Conservation (phyloP, 176 grass and related monocot genomes). For the Oryza punctata region DNA sequence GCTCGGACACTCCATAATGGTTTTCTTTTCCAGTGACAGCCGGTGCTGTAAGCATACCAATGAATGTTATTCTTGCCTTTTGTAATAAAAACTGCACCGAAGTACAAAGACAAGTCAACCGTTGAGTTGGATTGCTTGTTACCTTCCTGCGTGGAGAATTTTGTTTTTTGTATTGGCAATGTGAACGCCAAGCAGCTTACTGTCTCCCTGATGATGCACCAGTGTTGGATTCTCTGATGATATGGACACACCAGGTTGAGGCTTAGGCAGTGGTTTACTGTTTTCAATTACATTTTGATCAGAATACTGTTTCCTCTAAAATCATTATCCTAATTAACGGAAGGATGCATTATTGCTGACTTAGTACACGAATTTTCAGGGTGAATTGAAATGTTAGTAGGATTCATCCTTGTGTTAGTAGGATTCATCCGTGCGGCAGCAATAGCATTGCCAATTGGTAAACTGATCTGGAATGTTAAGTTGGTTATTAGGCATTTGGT, state of each 20-base stretch:
- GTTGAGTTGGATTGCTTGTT: conserved; percentile 32
- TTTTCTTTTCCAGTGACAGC: conserved; percentile 33
- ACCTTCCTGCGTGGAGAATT: not conserved
- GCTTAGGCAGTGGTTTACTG: not conserved
- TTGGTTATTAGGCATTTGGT: too few species aligned
- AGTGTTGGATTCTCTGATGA: conserved; percentile 22
- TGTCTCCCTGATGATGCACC: not conserved
- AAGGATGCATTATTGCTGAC: not conserved
- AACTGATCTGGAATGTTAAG: not conserved
- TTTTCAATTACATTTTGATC: too few species aligned
- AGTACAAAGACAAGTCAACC: conserved; percentile 35
- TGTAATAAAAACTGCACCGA: conserved; percentile 62
- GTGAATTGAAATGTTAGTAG: not conserved
- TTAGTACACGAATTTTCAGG: not conserved
- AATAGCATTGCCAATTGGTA: not conserved
- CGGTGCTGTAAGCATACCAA: conserved; percentile 44
- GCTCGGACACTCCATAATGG: not conserved
- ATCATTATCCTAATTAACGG: too few species aligned
- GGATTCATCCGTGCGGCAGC: too few species aligned
- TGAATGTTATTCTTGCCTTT: conserved; percentile 28
- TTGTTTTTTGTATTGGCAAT: not conserved
- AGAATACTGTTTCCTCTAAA: too few species aligned
- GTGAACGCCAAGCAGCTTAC: not conserved
- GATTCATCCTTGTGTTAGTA: too few species aligned
- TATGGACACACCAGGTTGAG: not conserved